Percentiles rank a stretch among this genome's conserved stretches.
Evolutionary conservation across 1,284 basidiomycete genomes (phyloP).

Genomic region (Mycena sp.): DNA sequence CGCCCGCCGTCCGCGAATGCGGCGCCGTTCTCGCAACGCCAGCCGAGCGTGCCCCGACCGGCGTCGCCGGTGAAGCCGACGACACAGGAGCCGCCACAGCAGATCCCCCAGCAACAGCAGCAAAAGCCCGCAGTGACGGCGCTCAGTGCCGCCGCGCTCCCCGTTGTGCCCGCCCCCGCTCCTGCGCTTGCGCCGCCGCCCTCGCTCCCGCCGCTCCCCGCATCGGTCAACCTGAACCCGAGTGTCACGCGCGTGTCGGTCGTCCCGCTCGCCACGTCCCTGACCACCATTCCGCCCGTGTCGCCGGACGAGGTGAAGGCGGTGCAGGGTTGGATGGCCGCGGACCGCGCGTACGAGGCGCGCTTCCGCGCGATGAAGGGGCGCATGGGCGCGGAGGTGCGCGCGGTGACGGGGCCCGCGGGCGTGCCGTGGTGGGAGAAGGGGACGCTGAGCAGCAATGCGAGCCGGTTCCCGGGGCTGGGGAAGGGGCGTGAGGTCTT

Average conservation of each 20-base stretch:
- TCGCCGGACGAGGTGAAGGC: conserved; percentile 48
- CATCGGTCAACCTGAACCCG: conserved; percentile 60
- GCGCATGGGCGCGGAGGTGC: conserved; percentile 54
- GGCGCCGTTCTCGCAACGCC: conserved; percentile 22
- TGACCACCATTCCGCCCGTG: conserved; percentile 64
- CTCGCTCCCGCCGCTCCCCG: conserved; percentile 36
- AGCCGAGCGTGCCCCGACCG: conserved; percentile 22
- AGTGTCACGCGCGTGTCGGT: conserved; percentile 71
- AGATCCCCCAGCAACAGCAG: conserved; percentile 11
- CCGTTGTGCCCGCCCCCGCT: conserved; percentile 2
- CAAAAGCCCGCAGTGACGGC: conserved; percentile 12
- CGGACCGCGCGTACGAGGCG: conserved; percentile 60
- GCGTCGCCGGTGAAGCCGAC: conserved; percentile 22
- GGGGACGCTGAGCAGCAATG: conserved; percentile 40
- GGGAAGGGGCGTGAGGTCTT: conserved; percentile 62
- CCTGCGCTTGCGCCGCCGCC: background rate
- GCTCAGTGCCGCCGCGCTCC: conserved; percentile 26
- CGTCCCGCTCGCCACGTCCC: conserved; percentile 67
- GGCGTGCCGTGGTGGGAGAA: conserved; percentile 42
- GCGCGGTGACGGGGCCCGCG: conserved; percentile 41
- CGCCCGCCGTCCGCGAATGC: too few species aligned
- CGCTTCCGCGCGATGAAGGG: conserved; percentile 54
- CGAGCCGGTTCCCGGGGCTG: conserved; percentile 51
- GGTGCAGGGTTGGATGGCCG: conserved; percentile 55
- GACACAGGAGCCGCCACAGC: too few species aligned